Conservation (phyloP, 2,329 filamentous ascomycete genomes). For the Claviceps paspali region DNA sequence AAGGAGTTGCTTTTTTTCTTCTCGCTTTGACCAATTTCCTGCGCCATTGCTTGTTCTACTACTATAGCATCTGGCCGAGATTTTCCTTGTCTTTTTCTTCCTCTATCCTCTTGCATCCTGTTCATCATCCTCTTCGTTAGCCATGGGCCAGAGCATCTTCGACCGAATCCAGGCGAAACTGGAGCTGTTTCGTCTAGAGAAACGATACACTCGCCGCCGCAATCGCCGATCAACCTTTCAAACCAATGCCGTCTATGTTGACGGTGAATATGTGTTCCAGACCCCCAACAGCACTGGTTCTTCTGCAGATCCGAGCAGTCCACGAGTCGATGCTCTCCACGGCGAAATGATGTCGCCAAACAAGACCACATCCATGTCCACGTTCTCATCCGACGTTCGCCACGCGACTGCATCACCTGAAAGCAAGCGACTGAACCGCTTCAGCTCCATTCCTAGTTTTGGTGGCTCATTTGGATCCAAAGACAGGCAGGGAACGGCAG, state of each 20-base stretch:
- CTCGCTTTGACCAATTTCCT: neutral
- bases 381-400: constrained; percentile 11
- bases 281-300: constrained; percentile 44
- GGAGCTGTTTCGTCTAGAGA: constrained; percentile 87
- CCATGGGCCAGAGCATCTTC: constrained; percentile 37
- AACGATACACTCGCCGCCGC: constrained; percentile 84
- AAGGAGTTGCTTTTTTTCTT: neutral
- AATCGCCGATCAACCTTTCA: constrained; percentile 76
- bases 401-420: constrained; percentile 14
- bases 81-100: neutral
- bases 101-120: constrained; percentile 1
- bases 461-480: constrained; percentile 21
- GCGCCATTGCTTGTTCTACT: neutral
- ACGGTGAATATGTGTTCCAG: constrained; percentile 87
- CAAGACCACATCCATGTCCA: constrained; percentile 8
- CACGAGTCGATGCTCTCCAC: constrained; percentile 21
- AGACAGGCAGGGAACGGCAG: constrained; percentile 19
- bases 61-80: neutral
- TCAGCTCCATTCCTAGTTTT: constrained; percentile 42
- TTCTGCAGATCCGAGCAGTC: constrained; percentile 29
- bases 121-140: constrained; percentile 9
- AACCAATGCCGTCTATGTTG: constrained; percentile 80
- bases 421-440: constrained; percentile 37
- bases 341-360: constrained; percentile 15
- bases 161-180: constrained; percentile 52